Conservation (phyloP, 257 asterid genomes). For the Buddleja alternifolia region DNA sequence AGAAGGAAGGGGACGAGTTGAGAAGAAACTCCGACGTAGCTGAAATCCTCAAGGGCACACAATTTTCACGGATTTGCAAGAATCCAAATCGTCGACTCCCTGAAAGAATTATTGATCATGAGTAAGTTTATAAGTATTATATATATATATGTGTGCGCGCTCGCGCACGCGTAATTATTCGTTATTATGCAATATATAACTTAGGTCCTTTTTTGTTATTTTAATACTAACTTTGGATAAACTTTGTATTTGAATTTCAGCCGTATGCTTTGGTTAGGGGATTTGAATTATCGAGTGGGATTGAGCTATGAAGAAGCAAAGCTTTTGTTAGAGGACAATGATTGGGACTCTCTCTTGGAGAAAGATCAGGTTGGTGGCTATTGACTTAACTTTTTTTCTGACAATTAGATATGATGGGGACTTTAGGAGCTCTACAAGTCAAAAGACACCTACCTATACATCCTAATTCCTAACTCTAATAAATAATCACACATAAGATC, state of each 20-base stretch:
- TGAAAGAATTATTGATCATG: constrained; percentile 65
- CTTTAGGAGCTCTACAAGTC: constrained; percentile 26
- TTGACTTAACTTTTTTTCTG: constrained; percentile 23
- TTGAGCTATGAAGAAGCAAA: constrained; percentile 83
- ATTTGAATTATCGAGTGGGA: constrained; percentile 85
- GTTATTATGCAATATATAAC: too few species aligned
- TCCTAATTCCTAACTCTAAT: constrained; percentile 3
- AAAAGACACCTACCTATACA: constrained; percentile 24
- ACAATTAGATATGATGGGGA: neutral
- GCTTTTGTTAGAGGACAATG: constrained; percentile 65
- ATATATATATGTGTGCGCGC: too few species aligned
- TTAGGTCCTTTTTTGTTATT: neutral
- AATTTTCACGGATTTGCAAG: constrained; percentile 65
- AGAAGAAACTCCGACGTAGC: constrained; percentile 77
- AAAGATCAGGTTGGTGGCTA: constrained; percentile 78
- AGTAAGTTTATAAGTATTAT: constrained; percentile 60
- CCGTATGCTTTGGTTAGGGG: constrained; percentile 92
- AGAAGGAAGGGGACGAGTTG: constrained; percentile 89
- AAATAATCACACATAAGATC: constrained; percentile 4
- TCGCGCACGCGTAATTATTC: too few species aligned
- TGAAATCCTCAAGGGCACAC: constrained; percentile 71
- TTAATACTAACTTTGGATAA: neutral
- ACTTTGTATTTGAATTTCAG: constrained; percentile 44
- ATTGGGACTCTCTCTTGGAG: constrained; percentile 81
- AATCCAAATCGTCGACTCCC: constrained; percentile 49